Evolutionary conservation across 768 basidiomycete species (phyloP).

Genomic region (Amanita brunnescens): DNA sequence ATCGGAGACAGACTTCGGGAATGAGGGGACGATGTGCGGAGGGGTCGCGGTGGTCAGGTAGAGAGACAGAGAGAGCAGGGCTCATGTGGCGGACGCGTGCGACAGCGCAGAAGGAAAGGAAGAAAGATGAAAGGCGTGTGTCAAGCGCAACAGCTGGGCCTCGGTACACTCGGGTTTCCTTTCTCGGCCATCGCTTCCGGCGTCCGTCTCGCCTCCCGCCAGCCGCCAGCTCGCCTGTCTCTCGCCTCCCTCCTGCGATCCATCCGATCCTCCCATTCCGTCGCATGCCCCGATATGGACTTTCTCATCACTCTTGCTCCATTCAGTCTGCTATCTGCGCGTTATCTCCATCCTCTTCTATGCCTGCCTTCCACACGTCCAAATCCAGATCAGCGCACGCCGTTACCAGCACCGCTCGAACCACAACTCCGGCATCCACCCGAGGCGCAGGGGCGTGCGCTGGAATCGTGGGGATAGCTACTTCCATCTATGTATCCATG

Average conservation of each 20-base stretch:
- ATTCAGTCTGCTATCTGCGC: neutral
- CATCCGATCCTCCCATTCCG: slow-evolving; percentile 16
- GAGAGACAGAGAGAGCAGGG: slow-evolving; percentile 13
- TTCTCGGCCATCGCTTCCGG: slow-evolving; percentile 10
- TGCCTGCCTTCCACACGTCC: slow-evolving; percentile 30
- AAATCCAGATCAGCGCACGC: slow-evolving; percentile 41
- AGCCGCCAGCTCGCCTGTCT: neutral
- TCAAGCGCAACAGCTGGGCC: slow-evolving; percentile 20
- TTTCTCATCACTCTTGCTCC: slow-evolving; percentile 15
- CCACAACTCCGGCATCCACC: slow-evolving; percentile 36
- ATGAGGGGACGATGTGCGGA: neutral
- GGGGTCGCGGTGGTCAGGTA: slow-evolving; percentile 9
- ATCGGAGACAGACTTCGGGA: neutral
- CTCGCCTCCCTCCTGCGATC: neutral
- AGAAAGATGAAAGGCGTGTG: slow-evolving; percentile 15
- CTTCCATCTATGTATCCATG: slow-evolving; percentile 21
- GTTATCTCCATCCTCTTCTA: slow-evolving; percentile 15
- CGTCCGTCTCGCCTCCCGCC: neutral
- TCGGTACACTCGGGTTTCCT: slow-evolving; percentile 26
- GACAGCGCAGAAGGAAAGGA: slow-evolving; percentile 6
- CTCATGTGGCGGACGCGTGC: slow-evolving; percentile 12
- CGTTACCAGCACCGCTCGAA: slow-evolving; percentile 46
- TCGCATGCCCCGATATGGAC: slow-evolving; percentile 13
- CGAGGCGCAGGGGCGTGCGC: slow-evolving; percentile 28
- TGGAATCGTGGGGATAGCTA: slow-evolving; percentile 35